Conservation (phyloP, 1,284 basidiomycete species). For the Boletus sp. region DNA sequence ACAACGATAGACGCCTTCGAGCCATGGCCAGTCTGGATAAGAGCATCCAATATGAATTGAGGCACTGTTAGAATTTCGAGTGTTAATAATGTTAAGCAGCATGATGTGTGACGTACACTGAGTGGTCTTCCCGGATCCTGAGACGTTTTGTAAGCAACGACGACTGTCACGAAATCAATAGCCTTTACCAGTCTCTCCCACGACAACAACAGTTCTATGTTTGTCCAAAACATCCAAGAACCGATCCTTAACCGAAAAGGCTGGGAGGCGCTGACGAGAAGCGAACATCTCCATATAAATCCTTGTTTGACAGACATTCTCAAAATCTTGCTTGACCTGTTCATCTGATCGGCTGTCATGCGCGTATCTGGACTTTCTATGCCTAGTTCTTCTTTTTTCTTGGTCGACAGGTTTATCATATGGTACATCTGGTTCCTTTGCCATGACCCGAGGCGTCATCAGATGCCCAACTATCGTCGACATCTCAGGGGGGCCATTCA, state of each 20-base stretch:
- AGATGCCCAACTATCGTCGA: constrained; percentile 50
- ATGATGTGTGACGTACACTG: constrained; percentile 46
- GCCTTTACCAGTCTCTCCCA: constrained; percentile 71
- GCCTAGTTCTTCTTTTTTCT: neutral
- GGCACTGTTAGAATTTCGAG: constrained; percentile 51
- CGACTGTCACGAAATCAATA: neutral
- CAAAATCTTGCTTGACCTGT: constrained; percentile 56
- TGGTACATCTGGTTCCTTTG: neutral
- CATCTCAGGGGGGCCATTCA: constrained; percentile 70
- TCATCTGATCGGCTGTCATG: constrained; percentile 46
- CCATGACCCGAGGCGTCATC: constrained; percentile 6
- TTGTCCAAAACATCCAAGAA: constrained; percentile 61
- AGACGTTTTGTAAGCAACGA: constrained; percentile 14
- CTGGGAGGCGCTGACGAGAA: constrained; percentile 66
- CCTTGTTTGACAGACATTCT: constrained; percentile 40
- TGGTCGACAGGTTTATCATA: constrained; percentile 2
- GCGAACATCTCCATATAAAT: constrained; percentile 59
- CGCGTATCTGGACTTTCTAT: constrained; percentile 17
- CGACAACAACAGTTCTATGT: constrained; percentile 75
- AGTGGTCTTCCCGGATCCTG: constrained; percentile 88
- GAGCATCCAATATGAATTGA: constrained; percentile 85
- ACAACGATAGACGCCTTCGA: constrained; percentile 76
- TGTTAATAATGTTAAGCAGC: neutral
- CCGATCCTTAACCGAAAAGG: constrained; percentile 61
- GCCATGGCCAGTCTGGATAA: constrained; percentile 63